Percentiles rank a stretch among this genome's conserved stretches.
Conservation (phyloP, 345 rosid genomes). For the Arabidopsis arenosa region DNA sequence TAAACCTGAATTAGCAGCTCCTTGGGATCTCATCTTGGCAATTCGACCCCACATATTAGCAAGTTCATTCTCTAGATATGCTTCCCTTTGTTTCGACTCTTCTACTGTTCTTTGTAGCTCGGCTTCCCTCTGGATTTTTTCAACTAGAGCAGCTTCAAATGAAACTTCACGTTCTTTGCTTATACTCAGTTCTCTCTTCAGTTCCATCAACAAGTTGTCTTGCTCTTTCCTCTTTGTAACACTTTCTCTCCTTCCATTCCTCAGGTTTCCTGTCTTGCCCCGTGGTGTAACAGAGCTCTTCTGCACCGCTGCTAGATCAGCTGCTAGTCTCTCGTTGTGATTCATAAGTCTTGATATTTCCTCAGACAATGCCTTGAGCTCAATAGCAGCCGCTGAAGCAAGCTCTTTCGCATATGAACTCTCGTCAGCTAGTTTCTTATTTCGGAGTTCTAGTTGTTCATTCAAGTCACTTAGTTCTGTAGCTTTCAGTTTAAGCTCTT, state of each 20-base stretch:
- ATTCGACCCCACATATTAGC: constrained; percentile 99
- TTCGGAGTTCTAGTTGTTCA: constrained; percentile 66
- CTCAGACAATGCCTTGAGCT: constrained; percentile 96
- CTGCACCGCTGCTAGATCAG: constrained; percentile 59
- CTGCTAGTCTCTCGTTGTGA: constrained; percentile 69
- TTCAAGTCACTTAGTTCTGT: constrained; percentile 58
- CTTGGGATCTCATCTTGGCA: constrained; percentile 81
- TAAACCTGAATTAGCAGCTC: constrained; percentile 44
- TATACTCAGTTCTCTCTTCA: constrained; percentile 73
- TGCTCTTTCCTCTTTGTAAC: constrained; percentile 66
- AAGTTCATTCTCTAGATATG: constrained; percentile 92
- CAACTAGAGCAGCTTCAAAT: constrained; percentile 68
- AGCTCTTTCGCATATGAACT: constrained; percentile 94
- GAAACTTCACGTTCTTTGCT: constrained; percentile 76
- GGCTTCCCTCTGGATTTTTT: constrained; percentile 73
- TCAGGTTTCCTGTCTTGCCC: constrained; percentile 40
- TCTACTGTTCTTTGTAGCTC: constrained; percentile 75
- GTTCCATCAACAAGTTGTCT: constrained; percentile 57
- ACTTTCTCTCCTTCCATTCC: constrained; percentile 60
- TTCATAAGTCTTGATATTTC: constrained; percentile 95
- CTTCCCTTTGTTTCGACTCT: constrained; percentile 93
- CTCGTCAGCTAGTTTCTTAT: constrained; percentile 86
- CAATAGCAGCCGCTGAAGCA: constrained; percentile 97
- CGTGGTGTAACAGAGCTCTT: constrained; percentile 66
- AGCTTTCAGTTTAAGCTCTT: constrained; percentile 71